Percentiles rank a stretch among this genome's conserved stretches.
phyloP scores from a whole-genome alignment of 495 filamentous ascomycete species.

The Hypoxylon lienhwacheense region DNA sequence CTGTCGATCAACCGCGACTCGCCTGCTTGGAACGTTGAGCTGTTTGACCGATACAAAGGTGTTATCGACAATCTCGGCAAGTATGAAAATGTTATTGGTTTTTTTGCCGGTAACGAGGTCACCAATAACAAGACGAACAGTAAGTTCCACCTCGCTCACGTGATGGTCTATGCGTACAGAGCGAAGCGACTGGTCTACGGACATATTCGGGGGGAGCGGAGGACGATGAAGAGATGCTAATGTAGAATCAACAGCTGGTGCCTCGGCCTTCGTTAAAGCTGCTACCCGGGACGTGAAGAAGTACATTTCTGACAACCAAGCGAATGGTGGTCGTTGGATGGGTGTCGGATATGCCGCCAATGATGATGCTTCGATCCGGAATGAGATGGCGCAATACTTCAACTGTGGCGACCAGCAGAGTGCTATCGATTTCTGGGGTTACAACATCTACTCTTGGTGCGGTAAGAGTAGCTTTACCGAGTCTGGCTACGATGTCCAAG shows the following conservation, averaged over 20 bases:
- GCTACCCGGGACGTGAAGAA: conserved; percentile 92
- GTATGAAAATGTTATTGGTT: conserved; percentile 88
- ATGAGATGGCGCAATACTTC: conserved; percentile 82
- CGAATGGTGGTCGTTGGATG: conserved; percentile 67
- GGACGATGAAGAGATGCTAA: no score
- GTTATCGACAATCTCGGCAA: conserved; percentile 78
- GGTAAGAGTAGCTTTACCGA: conserved; percentile 70
- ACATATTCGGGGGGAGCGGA: no score
- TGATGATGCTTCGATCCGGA: conserved; percentile 80
- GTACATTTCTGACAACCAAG: conserved; percentile 73
- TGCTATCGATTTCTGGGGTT: conserved; percentile 93
- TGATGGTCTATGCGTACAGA: no score
- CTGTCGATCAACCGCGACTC: conserved; percentile 80
- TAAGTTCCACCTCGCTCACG: conserved; percentile 30
- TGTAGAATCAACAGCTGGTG: conserved; percentile 48
- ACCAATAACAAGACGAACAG: conserved; percentile 80
- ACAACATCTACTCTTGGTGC: conserved; percentile 99
- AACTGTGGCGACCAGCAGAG: conserved; percentile 71
- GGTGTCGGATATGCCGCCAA: conserved; percentile 95
- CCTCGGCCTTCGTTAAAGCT: conserved; percentile 92
- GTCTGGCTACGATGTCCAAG: conserved; percentile 79
- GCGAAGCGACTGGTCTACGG: no score
- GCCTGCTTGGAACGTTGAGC: conserved; percentile 71
- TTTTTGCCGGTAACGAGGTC: conserved; percentile 97
- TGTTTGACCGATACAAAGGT: conserved; percentile 76